Base-by-base conservation (phyloP, 768 basidiomycete genomes). In the Neoboletus subvelutipes region DNA sequence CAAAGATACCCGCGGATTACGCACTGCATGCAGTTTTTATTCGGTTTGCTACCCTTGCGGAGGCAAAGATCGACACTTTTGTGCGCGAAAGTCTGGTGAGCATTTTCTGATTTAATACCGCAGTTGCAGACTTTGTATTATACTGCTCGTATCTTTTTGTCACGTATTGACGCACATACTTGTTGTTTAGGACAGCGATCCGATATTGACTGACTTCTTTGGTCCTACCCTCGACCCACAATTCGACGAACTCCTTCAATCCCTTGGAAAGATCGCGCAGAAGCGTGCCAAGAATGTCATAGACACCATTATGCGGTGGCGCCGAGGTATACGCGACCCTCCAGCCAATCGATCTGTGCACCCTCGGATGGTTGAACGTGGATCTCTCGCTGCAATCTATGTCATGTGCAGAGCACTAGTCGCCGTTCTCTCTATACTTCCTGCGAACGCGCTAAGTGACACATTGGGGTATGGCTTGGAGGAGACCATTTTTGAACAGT, bases 341-440 rank as follows among this genome's bases (percentile, higher is more conserved):
- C 78, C 82, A 46, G 71, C 76, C 17, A 57, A 52, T n/a, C 58
- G 67, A 42, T 55, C 76, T 20, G 59, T 72, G 41, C 48, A 73
- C 50, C 56, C 67, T 29, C 71, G 71, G 26, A 64, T 61, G 36
- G 76, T 78, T 17, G 90, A 90, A 68, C 85, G 88, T 31, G 86
- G 87, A 68, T 83, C 84, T n/a, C 79, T 95, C 4, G 88, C 92
- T 7, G 85, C 92, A 1, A 88, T 90, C 39, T 96, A 94, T 68
- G 84, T 98, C 66, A 88, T 93, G 85, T 94, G 92, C 66, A 84
- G 94, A 50, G 87, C 90, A 5, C 79, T 96, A 20, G 86, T 93
- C 28, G 85, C 83, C 2, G 83, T 94, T 13, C 80, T 95, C 53
- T 83, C 86, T 39, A 77, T 81, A 18, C 79, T 91, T 28, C 79